A percentile compares a stretch with the other conserved stretches of the same genome.
Evolutionary conservation across 371 early-diverging fungal genomes (phyloP).

Genomic region (Conidiobolus incongruus): DNA sequence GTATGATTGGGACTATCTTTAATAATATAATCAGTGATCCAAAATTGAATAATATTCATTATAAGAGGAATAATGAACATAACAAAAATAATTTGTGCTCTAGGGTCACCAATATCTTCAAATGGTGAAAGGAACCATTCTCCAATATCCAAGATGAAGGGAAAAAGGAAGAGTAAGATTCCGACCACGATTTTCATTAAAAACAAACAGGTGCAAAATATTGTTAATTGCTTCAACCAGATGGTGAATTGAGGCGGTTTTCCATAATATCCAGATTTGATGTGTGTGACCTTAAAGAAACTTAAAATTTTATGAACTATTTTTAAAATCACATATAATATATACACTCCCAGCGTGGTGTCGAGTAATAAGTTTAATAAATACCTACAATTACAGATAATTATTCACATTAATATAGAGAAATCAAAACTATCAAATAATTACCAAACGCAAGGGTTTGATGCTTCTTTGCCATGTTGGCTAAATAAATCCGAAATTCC

Average conservation of each 20-base stretch:
- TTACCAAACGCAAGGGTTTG: conserved; percentile 49
- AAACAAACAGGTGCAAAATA: conserved; percentile 23
- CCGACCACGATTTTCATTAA: conserved; percentile 35
- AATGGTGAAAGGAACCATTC: conserved; percentile 20
- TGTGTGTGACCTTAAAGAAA: conserved; percentile 8
- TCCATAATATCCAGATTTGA: conserved; percentile 37
- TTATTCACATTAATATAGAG: too few species aligned
- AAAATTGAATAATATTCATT: conserved; percentile 39
- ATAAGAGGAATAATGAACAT: conserved; percentile 32
- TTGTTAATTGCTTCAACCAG: conserved; percentile 27
- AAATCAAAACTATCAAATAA: too few species aligned
- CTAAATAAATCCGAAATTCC: conserved; percentile 26
- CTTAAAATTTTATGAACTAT: conserved; percentile 7
- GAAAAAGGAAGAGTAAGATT: conserved; percentile 16
- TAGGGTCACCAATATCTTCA: conserved; percentile 25
- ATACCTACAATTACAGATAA: too few species aligned
- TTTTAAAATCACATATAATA: conserved; percentile 25
- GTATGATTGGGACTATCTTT: too few species aligned
- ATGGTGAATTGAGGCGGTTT: conserved; percentile 27
- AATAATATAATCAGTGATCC: conserved; percentile 35
- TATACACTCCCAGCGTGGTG: conserved; percentile 37
- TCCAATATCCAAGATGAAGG: conserved; percentile 29
- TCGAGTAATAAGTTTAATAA: conserved; percentile 47
- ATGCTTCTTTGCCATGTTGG: conserved; percentile 16
- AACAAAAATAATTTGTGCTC: conserved; percentile 31